These are phyloP conservation scores for Forsythia suspensa DNA, from an alignment of 257 asterid species.

Conservation along the genomic window DNA sequence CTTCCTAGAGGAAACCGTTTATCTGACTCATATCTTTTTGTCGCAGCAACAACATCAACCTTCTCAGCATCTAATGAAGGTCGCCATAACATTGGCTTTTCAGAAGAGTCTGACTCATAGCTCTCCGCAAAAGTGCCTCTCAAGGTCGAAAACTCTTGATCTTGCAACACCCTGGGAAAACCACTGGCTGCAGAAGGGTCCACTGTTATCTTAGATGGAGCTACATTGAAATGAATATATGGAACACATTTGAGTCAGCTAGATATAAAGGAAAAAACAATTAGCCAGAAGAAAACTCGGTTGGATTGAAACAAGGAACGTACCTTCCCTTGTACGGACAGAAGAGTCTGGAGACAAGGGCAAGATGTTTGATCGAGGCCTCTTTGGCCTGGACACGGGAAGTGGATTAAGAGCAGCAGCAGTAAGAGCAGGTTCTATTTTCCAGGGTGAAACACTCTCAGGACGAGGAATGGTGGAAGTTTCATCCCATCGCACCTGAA, in stretches of 20 bases:
- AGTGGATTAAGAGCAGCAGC: slow-evolving; percentile 88
- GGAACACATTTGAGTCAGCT: neutral
- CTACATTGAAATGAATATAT: slow-evolving; percentile 30
- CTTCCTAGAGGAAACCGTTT: slow-evolving; percentile 67
- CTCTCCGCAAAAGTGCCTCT: slow-evolving; percentile 65
- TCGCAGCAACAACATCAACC: slow-evolving; percentile 39
- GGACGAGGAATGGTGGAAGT: slow-evolving; percentile 83
- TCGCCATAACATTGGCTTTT: slow-evolving; percentile 56
- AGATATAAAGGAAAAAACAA: slow-evolving; percentile 10
- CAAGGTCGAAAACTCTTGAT: slow-evolving; percentile 85
- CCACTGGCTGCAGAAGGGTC: slow-evolving; percentile 75
- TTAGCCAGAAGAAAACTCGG: neutral
- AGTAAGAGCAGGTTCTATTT: slow-evolving; percentile 84
- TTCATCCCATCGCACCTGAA: slow-evolving; percentile 98
- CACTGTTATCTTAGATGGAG: slow-evolving; percentile 56
- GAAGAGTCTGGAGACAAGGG: slow-evolving; percentile 85
- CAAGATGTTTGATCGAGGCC: slow-evolving; percentile 68
- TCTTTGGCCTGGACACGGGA: slow-evolving; percentile 69
- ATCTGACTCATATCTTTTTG: slow-evolving; percentile 54
- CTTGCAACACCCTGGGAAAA: slow-evolving; percentile 83
- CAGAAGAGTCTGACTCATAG: slow-evolving; percentile 64
- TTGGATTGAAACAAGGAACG: slow-evolving; percentile 7
- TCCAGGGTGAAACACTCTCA: slow-evolving; percentile 96
- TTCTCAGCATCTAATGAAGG: slow-evolving; percentile 64
- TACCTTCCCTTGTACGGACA: slow-evolving; percentile 85